Evolutionary conservation across 495 filamentous ascomycete genomes (phyloP), one percentile per base, ranked within the genome.

Genomic region (Peziza echinospora): DNA sequence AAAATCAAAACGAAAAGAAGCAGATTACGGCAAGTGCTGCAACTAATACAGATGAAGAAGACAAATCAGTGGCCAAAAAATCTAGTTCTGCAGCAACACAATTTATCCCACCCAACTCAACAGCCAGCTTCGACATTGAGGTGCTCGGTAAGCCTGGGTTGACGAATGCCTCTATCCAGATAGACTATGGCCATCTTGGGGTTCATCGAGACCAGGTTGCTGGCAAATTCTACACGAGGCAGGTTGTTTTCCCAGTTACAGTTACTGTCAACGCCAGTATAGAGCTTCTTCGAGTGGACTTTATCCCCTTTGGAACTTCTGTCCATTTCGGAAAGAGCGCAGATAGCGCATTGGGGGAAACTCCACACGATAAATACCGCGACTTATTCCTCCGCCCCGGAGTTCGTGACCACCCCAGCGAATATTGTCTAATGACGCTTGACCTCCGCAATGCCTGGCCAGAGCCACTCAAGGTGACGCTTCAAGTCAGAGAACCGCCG

Each of bases 371-470:
- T n/a, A n/a, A n/a, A n/a, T n/a, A n/a, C n/a, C n/a, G n/a, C n/a
- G n/a, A 34, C 9, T 34, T 34, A 34, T 34, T 34, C 16, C 28
- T 9, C 28, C 28, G 16, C 9, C 9, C 47, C 41, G 51, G 47
- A 5, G 44, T 53, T n/a, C 48, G 50, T 10, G 52, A 58, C 16
- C 45, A 60, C 21, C 56, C 53, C 4, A 47, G 48, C 43, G 70
- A 83, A 22, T 76, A 87, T 56, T 91, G 83, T 56, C 66, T 93
- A 34, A 64, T 92, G 13, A 55, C 91, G 5, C 62, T 96, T 16
- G 87, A 96, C 58, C 67, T 93, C 24, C 75, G 82, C 37, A 96
- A 96, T 54, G 73, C 77, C 21, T 93, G 84, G 84, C 80, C 84
- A 11, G 77, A 71, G 49, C 73, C 77, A 4, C 69, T 94, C 47